These are phyloP conservation scores for Thelonectria olida DNA, from an alignment of 2,329 filamentous ascomycete genomes.

Conservation along the genomic window DNA sequence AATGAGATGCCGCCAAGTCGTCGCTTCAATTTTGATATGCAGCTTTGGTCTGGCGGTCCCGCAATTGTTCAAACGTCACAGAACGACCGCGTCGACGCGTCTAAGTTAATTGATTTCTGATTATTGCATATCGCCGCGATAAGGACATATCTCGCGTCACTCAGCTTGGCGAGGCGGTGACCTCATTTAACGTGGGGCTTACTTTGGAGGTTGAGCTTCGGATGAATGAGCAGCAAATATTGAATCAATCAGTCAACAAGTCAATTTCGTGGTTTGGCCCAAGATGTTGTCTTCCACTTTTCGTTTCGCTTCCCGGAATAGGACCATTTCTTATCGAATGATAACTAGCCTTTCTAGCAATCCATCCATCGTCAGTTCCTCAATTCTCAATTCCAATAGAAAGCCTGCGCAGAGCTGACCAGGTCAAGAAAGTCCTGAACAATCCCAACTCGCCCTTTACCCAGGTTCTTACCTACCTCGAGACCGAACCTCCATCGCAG, in stretches of 20 bases:
- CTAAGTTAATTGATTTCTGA: slow-evolving; percentile 48
- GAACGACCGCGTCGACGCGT: slow-evolving; percentile 49
- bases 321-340: slow-evolving; percentile 38
- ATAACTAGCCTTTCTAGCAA: slow-evolving; percentile 61
- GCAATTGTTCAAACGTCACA: slow-evolving; percentile 8
- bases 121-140: slow-evolving; percentile 39
- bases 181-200: slow-evolving; percentile 41
- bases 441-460: slow-evolving; percentile 54
- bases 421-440: slow-evolving; percentile 65
- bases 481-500: slow-evolving; percentile 63
- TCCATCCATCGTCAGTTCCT: slow-evolving; percentile 60
- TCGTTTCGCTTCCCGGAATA: slow-evolving; percentile 35
- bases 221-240: too few species aligned
- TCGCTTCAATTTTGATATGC: slow-evolving; percentile 5
- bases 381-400: background rate
- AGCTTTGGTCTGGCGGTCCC: slow-evolving; percentile 19
- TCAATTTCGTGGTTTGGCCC: slow-evolving; percentile 12
- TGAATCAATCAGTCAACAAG: slow-evolving; percentile 5
- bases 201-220: slow-evolving; percentile 19
- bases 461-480: slow-evolving; percentile 68
- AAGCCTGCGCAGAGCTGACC: slow-evolving; percentile 22
- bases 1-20: background rate
- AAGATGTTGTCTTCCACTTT: slow-evolving; percentile 40
- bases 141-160: slow-evolving; percentile 31
- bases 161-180: slow-evolving; percentile 35